phyloP scores from a whole-genome alignment of 2,329 filamentous ascomycete species.

The Hypoxylon sp. region DNA sequence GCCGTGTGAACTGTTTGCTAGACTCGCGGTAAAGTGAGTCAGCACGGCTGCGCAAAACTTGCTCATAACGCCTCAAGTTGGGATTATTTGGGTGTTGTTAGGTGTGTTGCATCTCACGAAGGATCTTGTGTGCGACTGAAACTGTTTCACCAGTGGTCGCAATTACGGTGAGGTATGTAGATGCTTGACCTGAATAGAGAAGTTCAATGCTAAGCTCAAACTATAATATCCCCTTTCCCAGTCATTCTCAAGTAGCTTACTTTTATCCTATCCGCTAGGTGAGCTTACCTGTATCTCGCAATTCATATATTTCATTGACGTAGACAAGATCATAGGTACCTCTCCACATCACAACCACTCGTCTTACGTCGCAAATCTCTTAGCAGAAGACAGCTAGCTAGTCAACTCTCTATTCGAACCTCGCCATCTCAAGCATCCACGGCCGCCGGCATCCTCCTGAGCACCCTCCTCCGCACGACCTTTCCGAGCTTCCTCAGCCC shows the following conservation, averaged over 20 bases:
- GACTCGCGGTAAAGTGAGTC: neutral
- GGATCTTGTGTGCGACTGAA: neutral
- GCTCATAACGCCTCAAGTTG: neutral
- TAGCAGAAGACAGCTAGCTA: neutral
- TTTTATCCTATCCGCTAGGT: too few relatives aligned
- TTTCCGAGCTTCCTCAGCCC: conserved; percentile 53
- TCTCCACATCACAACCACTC: too few relatives aligned
- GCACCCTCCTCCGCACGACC: neutral
- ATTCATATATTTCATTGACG: too few relatives aligned
- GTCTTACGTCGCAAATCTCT: neutral
- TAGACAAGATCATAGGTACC: too few relatives aligned
- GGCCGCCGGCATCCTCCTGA: conserved; percentile 13
- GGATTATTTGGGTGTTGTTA: neutral
- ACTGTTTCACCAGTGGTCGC: neutral
- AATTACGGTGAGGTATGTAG: too few relatives aligned
- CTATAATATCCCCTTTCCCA: too few relatives aligned
- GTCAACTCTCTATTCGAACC: neutral
- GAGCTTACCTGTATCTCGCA: too few relatives aligned
- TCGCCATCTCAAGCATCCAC: conserved; percentile 52
- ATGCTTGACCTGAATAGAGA: too few relatives aligned
- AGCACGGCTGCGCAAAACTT: neutral
- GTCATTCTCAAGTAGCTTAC: too few relatives aligned
- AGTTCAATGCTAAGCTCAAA: too few relatives aligned
- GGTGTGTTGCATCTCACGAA: neutral
- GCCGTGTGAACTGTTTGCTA: neutral